Conservation (phyloP, 208 protist species). For the Leishmania arabica region DNA sequence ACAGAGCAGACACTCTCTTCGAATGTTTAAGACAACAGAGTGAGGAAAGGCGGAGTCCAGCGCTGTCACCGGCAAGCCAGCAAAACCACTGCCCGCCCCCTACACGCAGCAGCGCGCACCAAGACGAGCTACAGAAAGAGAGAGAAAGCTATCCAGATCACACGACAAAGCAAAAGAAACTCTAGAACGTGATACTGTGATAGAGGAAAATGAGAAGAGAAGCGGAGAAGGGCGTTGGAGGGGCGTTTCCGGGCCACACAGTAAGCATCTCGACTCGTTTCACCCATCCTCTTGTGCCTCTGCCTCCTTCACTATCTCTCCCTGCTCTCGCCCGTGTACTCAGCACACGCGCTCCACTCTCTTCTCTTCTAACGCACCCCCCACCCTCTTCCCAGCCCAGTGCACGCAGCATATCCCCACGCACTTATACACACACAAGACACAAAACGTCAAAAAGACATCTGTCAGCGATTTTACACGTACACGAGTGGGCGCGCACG, state of each 20-base stretch:
- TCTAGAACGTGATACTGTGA: not conserved
- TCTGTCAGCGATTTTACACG: not conserved
- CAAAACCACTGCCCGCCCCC: not conserved
- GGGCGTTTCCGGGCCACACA: not conserved
- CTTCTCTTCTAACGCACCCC: constrained; percentile 3
- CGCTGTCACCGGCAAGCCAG: not conserved
- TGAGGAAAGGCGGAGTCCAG: not conserved
- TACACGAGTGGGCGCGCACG: not conserved
- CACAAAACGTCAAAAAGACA: not conserved
- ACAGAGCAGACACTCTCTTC: not conserved
- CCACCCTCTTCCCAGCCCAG: not conserved
- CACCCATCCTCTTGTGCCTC: not conserved
- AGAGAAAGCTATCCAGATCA: not conserved
- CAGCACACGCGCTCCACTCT: not conserved
- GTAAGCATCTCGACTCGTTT: constrained; percentile 14
- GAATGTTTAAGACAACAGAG: not conserved
- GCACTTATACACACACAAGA: not conserved
- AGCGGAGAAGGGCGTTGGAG: not conserved
- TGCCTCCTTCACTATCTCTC: not conserved
- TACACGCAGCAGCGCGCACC: not conserved
- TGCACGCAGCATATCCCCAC: not conserved
- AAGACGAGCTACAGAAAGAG: not conserved
- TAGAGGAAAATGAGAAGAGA: not conserved
- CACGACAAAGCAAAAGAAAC: not conserved
- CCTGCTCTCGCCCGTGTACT: not conserved